Percentiles rank a stretch among this genome's conserved stretches.
These are phyloP conservation scores for Beauveria medogensis DNA, from an alignment of 2,329 filamentous ascomycete genomes.

Conservation along the genomic window DNA sequence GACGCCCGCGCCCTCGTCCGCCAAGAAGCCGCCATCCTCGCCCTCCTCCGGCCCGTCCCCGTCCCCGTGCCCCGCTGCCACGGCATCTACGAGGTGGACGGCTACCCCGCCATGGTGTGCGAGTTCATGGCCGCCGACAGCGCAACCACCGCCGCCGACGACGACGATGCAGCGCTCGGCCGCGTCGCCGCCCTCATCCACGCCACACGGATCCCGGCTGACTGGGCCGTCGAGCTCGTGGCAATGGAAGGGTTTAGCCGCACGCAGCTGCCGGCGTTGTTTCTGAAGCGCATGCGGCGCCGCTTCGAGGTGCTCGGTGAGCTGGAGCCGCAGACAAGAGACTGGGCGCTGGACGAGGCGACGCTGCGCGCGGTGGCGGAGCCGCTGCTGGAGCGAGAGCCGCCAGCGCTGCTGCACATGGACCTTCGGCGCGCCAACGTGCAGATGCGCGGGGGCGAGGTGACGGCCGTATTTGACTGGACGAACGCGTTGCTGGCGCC, in stretches of 20 bases:
- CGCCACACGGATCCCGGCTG: conserved; percentile 1
- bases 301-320: conserved; percentile 10
- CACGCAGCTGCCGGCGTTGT: background rate
- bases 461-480: conserved; percentile 15
- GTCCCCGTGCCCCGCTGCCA: conserved; percentile 10
- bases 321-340: conserved; percentile 5
- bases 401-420: conserved; percentile 14
- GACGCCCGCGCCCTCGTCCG: conserved; percentile 12
- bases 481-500: conserved; percentile 13
- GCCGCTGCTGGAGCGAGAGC: conserved; percentile 1
- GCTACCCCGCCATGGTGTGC: conserved; percentile 15
- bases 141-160: background rate
- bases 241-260: conserved; percentile 11
- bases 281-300: conserved; percentile 13
- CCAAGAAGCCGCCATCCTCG: conserved; percentile 13
- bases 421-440: conserved; percentile 14
- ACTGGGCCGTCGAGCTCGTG: conserved; percentile 11
- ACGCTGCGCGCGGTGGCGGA: conserved; percentile 7
- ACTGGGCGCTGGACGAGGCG: conserved; percentile 1
- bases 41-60: conserved; percentile 6
- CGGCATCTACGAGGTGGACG: conserved; percentile 10
- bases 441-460: background rate
- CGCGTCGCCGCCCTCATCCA: conserved; percentile 13
- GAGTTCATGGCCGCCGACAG: conserved; percentile 12
- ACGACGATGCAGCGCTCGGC: conserved; percentile 6